Percentiles rank a stretch among this genome's conserved stretches.
Conservation (phyloP, 108 stramenopile genomes). For the Cyclotella cryptica region DNA sequence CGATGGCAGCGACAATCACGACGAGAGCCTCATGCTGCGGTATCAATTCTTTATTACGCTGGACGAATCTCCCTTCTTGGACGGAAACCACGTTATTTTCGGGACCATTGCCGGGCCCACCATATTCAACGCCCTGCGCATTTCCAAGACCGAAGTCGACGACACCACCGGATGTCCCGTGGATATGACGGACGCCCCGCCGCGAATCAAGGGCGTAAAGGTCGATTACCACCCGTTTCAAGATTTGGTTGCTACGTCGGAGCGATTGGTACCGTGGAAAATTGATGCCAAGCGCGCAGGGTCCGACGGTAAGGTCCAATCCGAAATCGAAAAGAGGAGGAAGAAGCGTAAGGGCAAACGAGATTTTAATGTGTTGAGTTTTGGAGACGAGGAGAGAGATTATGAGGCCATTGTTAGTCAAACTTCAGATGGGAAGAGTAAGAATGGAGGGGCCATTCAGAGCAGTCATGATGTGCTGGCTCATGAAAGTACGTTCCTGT, state of each 20-base stretch:
- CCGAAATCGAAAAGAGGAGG: slow-evolving; percentile 42
- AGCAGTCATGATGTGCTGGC: slow-evolving; percentile 73
- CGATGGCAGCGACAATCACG: slow-evolving; percentile 32
- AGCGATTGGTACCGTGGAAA: slow-evolving; percentile 65
- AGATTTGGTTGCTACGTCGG: slow-evolving; percentile 74
- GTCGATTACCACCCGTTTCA: slow-evolving; percentile 89
- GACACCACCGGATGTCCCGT: slow-evolving; percentile 58
- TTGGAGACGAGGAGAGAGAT: slow-evolving; percentile 84
- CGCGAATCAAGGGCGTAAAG: slow-evolving; percentile 70
- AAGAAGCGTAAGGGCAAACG: slow-evolving; percentile 83
- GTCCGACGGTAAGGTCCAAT: slow-evolving; percentile 27
- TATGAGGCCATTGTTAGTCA: slow-evolving; percentile 47
- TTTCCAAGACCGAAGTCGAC: slow-evolving; percentile 82
- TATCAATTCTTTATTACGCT: slow-evolving; percentile 97
- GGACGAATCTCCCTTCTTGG: slow-evolving; percentile 86
- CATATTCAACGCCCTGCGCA: slow-evolving; percentile 93
- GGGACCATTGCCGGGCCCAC: slow-evolving; percentile 92
- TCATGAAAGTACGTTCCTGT: slow-evolving; percentile 46
- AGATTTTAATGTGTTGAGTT: slow-evolving; percentile 86
- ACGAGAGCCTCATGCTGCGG: slow-evolving; percentile 65
- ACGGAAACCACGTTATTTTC: slow-evolving; percentile 93
- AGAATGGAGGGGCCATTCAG: slow-evolving; percentile 47
- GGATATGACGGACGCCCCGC: slow-evolving; percentile 66
- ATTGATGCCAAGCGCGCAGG: slow-evolving; percentile 41
- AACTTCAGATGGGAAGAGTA: background rate